phyloP scores from a whole-genome alignment of 805 yeast species.

The Saccharomycopsis sp. region DNA sequence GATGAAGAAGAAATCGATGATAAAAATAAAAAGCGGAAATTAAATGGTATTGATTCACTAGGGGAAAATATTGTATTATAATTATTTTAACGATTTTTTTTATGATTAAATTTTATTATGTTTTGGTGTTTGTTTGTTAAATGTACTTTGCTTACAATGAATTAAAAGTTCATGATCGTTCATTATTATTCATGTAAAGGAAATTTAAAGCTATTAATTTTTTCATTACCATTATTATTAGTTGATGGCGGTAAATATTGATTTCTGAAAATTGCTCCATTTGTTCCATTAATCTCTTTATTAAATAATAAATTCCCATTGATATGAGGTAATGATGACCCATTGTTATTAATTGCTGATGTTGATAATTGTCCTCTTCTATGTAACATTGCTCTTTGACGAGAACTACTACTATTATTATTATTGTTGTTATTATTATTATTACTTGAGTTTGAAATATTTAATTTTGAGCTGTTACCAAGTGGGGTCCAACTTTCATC shows the following conservation, averaged over 20 bases:
- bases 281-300: not conserved
- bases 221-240: not conserved
- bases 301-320: not conserved
- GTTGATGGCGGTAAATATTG: not conserved
- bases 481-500: conserved; percentile 47
- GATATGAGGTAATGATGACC: not conserved
- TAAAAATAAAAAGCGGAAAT: not conserved
- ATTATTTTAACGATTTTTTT: too few relatives aligned
- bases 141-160: too few relatives aligned
- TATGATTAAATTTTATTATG: not conserved
- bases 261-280: not conserved
- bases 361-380: conserved; percentile 16
- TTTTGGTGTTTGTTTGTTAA: not conserved
- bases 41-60: not conserved
- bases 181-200: not conserved
- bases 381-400: conserved; percentile 6
- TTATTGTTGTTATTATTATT: not conserved
- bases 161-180: not conserved
- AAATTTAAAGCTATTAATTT: conserved; percentile 9
- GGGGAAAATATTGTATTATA: not conserved
- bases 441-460: not conserved
- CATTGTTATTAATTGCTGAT: conserved; percentile 6
- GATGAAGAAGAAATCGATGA: not conserved
- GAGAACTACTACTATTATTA: not conserved
- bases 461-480: too few relatives aligned